A percentile compares a stretch with the other conserved stretches of the same genome.
Conservation (phyloP, 2,329 filamentous ascomycete species). For the Epichloe amarillans region DNA sequence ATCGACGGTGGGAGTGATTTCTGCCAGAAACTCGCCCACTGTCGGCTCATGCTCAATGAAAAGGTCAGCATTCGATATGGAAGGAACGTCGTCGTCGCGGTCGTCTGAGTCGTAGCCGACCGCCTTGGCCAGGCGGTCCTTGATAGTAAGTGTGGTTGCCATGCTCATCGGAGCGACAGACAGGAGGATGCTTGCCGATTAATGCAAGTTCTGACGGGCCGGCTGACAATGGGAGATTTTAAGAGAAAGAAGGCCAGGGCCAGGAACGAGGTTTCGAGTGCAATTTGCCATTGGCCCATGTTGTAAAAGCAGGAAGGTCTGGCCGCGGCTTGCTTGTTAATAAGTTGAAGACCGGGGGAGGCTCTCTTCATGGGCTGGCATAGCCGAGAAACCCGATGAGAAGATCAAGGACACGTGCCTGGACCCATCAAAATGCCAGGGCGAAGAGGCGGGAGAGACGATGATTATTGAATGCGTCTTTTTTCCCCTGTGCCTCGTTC, state of each 20-base stretch:
- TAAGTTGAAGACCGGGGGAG: neutral
- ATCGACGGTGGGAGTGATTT: slow-evolving; percentile 21
- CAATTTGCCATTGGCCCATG: neutral
- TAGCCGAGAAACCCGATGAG: no score
- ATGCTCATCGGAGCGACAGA: neutral
- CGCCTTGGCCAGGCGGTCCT: slow-evolving; percentile 17
- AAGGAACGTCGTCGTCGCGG: slow-evolving; percentile 20
- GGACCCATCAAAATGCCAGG: no score
- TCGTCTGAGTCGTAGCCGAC: slow-evolving; percentile 20
- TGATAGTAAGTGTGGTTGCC: slow-evolving; percentile 6
- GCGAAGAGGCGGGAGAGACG: no score
- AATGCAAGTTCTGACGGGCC: neutral
- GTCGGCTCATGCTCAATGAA: slow-evolving; percentile 30
- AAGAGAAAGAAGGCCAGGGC: neutral
- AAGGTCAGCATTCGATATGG: slow-evolving; percentile 23
- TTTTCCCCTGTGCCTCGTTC: neutral
- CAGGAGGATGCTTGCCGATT: neutral
- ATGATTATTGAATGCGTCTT: neutral
- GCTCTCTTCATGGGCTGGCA: neutral
- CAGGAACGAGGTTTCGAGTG: neutral
- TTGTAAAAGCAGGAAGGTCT: neutral
- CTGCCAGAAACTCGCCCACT: slow-evolving; percentile 26
- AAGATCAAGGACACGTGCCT: no score
- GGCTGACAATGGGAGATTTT: neutral
- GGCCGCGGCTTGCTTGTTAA: neutral